Evolutionary conservation across 768 basidiomycete species (phyloP).

Genomic region (Fomitopsis serialis): DNA sequence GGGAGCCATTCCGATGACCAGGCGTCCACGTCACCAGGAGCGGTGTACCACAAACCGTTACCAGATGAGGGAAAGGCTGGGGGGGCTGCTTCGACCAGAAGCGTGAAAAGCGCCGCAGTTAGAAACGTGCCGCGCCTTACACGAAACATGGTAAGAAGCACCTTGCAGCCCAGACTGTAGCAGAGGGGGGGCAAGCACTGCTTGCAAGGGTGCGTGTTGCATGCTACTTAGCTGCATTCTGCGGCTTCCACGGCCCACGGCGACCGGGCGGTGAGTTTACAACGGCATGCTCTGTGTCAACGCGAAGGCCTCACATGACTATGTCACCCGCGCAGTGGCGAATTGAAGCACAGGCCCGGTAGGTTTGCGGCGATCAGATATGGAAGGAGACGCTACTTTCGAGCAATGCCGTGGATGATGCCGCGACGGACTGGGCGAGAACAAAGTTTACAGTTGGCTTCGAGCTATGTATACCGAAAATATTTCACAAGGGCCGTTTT

Average conservation of each 20-base stretch:
- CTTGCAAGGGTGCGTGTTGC: not conserved
- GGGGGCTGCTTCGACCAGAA: slow-evolving; percentile 21
- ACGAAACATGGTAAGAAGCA: not conserved
- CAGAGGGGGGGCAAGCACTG: not conserved
- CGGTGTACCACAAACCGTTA: slow-evolving; percentile 71
- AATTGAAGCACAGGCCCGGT: not conserved
- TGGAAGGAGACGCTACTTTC: not conserved
- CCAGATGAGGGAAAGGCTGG: slow-evolving; percentile 60
- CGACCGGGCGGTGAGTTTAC: not conserved
- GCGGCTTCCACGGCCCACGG: not conserved
- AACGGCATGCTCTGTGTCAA: not conserved
- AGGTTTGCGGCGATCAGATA: not conserved
- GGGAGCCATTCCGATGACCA: slow-evolving; percentile 65
- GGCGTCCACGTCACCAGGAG: slow-evolving; percentile 33
- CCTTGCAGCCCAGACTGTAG: not conserved
- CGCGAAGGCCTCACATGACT: not conserved
- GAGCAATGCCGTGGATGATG: not conserved
- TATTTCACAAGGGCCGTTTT: not conserved
- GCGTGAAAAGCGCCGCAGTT: slow-evolving; percentile 1
- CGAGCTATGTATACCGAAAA: not conserved
- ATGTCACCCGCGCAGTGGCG: not conserved
- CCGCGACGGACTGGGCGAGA: too few species aligned
- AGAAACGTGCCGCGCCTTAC: not conserved
- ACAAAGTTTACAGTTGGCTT: not conserved
- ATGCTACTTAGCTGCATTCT: not conserved